These are phyloP conservation scores for Blastomyces gilchristii DNA, from an alignment of 2,329 filamentous ascomycete species.

Conservation along the genomic window DNA sequence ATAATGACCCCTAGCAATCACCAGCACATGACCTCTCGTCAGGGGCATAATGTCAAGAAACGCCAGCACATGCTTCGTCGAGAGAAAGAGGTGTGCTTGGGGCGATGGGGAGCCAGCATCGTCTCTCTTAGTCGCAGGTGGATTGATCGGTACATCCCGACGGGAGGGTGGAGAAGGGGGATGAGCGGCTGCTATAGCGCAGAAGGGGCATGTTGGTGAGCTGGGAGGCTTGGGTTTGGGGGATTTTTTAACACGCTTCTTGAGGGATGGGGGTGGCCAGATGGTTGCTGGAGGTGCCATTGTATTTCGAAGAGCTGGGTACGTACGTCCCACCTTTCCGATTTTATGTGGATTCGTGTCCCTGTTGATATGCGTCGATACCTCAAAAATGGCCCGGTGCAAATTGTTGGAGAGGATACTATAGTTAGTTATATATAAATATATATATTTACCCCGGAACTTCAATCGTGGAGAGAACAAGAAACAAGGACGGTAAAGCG, in stretches of 20 bases:
- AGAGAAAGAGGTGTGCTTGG: constrained; percentile 54
- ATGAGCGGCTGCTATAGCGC: constrained; percentile 45
- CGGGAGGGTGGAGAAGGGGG: constrained; percentile 28
- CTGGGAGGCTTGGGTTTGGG: background rate
- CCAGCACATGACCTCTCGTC: constrained; percentile 68
- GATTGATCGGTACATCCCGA: constrained; percentile 12
- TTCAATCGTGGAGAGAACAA: too few relatives aligned
- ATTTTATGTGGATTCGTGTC: background rate
- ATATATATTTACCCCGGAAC: too few relatives aligned
- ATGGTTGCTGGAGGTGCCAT: background rate
- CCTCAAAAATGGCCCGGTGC: too few relatives aligned
- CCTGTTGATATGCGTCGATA: too few relatives aligned
- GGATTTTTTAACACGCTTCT: background rate
- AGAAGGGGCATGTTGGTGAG: constrained; percentile 44
- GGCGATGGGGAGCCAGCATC: background rate
- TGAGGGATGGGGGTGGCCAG: background rate
- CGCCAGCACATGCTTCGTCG: constrained; percentile 65
- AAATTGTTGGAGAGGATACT: too few relatives aligned
- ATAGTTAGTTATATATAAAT: too few relatives aligned
- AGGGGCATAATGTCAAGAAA: constrained; percentile 93
- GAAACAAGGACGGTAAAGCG: too few relatives aligned
- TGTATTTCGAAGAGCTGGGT: background rate
- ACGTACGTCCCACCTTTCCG: background rate
- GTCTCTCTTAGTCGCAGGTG: background rate
- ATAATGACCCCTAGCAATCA: constrained; percentile 67